These are phyloP conservation scores for Vitis hybrid DNA, from an alignment of 177 flowering plant species.

Conservation along the genomic window DNA sequence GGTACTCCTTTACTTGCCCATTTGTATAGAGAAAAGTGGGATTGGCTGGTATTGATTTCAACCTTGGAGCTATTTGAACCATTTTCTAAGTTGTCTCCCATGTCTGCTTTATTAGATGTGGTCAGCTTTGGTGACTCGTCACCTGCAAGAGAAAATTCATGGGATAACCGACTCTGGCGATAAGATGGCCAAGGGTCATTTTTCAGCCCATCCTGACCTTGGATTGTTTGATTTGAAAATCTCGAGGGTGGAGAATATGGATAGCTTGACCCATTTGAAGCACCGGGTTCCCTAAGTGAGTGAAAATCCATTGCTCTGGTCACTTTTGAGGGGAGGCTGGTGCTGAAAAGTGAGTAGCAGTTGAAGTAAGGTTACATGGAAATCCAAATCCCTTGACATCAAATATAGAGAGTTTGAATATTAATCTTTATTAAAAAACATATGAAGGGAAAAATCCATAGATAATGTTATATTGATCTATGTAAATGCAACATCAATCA, in stretches of 20 bases:
- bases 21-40: constrained; percentile 91
- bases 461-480: no score
- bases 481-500: no score
- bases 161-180: constrained; percentile 40
- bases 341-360: constrained; percentile 8
- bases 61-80: constrained; percentile 24
- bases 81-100: constrained; percentile 14
- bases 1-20: constrained; percentile 83
- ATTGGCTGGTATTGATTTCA: constrained; percentile 26
- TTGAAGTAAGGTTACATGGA: neutral
- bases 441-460: no score
- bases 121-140: constrained; percentile 23
- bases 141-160: constrained; percentile 24
- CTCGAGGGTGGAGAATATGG: constrained; percentile 34
- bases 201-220: constrained; percentile 26
- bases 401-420: neutral
- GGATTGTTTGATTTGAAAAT: constrained; percentile 31
- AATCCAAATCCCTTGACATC: neutral
- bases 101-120: constrained; percentile 18
- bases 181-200: constrained; percentile 20
- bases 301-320: constrained; percentile 40
- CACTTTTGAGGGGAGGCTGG: constrained; percentile 61
- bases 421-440: no score
- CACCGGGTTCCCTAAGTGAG: constrained; percentile 27
- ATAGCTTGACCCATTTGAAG: constrained; percentile 19